Evolutionary conservation across 331 rosid species (phyloP).

Genomic region (Malus hybrid): DNA sequence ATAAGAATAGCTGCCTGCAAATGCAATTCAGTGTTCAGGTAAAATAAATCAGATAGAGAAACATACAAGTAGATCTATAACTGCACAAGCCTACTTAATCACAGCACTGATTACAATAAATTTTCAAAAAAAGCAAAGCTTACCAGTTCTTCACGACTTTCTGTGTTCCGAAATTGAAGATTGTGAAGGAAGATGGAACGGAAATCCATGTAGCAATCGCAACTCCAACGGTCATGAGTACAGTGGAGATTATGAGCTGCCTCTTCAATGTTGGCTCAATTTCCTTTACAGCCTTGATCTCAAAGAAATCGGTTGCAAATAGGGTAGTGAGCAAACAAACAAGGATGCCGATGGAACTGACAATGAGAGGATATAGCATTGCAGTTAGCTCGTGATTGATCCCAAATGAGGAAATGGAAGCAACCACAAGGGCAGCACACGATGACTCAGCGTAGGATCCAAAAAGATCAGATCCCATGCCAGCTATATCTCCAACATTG

Average conservation of each 20-base stretch:
- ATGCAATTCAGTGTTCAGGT: neutral
- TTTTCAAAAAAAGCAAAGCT: neutral
- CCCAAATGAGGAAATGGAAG: conserved; percentile 94
- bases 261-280: conserved; percentile 88
- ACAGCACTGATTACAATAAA: neutral
- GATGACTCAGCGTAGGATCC: conserved; percentile 99
- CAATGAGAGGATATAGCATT: conserved; percentile 75
- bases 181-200: conserved; percentile 79
- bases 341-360: conserved; percentile 82
- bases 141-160: conserved; percentile 76
- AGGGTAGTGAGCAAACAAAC: conserved; percentile 88
- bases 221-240: conserved; percentile 68
- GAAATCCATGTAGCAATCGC: conserved; percentile 73
- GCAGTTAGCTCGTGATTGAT: conserved; percentile 75
- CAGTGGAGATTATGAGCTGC: conserved; percentile 81
- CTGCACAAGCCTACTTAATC: no score
- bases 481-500: neutral
- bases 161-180: conserved; percentile 81
- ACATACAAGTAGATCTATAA: neutral
- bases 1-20: conserved; percentile 84
- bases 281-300: conserved; percentile 84
- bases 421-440: conserved; percentile 97
- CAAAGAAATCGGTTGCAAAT: conserved; percentile 88
- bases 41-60: neutral
- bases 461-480: conserved; percentile 96